Base-by-base conservation (phyloP, 2,329 filamentous ascomycete genomes). In the Trichoderma cornu-damae region DNA sequence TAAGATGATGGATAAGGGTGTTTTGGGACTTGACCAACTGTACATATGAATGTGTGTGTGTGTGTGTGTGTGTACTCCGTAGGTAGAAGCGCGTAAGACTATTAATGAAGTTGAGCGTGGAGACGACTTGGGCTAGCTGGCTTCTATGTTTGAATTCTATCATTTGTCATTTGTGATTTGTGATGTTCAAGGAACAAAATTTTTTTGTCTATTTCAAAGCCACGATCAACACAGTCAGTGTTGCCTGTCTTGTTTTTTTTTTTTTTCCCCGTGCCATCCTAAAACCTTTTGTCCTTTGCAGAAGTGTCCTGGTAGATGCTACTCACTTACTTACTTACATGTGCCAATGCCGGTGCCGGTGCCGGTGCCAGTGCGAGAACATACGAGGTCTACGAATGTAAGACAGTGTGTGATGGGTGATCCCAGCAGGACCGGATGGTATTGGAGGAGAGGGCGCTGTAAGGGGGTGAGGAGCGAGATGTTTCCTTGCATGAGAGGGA, bases 101-200 rank as follows among this genome's bases (percentile, higher is more conserved):
- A 34, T 34, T 55, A 59, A 59, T 49, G 50, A 48, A 49, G 49
- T 26, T 48, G 48, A 51, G 30, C 6, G 35, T 40, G 48, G 48
- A 51, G 48, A 40, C 26, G 35, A 18, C 16, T 42, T 22, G n/a
- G 38, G 38, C 6, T 42, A 42, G 12, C n/a, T 22, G 3, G 11
- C 6, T 42, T 42, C 7, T 12, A 42, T 37, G 16, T 11, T 34
- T 24, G 18, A 7, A 6, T 7, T 18, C n/a, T n/a, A n/a, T n/a
- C n/a, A n/a, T 37, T n/a, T 43, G 28, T 52, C 37, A 34, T 52
- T 52, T 56, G 43, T 56, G 34, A 46, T 12, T 40, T 56, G 20
- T 38, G 26, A 48, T 48, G 32, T 12, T 18, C 35, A 34, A 9
- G 34, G 20, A 38, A n/a, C n/a, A n/a, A n/a, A n/a, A n/a, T n/a